Conservation (phyloP, 2,329 filamentous ascomycete species). For the Phyllosticta capitalensis region DNA sequence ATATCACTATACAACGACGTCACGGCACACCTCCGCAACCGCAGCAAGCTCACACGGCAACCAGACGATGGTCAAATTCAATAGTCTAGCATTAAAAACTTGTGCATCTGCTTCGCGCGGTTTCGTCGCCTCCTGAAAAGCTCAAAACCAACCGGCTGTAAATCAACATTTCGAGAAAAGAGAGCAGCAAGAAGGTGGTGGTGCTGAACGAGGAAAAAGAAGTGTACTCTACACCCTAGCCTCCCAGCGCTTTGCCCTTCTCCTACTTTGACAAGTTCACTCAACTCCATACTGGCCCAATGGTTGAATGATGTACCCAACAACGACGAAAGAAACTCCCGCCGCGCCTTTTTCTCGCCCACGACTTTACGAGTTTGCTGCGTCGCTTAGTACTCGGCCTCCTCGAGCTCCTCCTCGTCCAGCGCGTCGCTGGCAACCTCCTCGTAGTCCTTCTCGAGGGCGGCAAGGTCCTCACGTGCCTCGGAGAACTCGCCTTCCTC, state of each 20-base stretch:
- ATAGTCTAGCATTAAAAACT: background rate
- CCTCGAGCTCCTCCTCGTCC: constrained; percentile 72
- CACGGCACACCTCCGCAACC: background rate
- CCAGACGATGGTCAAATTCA: background rate
- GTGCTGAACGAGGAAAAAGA: background rate
- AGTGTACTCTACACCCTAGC: background rate
- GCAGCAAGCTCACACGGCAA: background rate
- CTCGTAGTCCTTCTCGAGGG: constrained; percentile 96
- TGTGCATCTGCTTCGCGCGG: background rate
- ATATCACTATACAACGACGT: background rate
- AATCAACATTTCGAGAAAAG: background rate
- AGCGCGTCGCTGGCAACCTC: constrained; percentile 94
- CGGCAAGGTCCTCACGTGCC: constrained; percentile 95
- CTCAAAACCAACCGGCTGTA: background rate
- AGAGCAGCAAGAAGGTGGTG: background rate
- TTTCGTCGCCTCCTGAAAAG: background rate
- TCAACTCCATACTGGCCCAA: background rate
- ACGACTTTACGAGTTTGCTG: background rate
- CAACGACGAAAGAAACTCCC: background rate
- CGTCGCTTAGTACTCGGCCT: constrained; percentile 77
- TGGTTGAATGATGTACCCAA: background rate
- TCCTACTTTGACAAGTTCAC: background rate
- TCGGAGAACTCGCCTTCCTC: constrained; percentile 99
- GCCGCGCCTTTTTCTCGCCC: background rate
- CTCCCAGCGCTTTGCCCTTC: background rate